Conservation (phyloP, 495 filamentous ascomycete species). For the Pseudoneurospora amorphoporcata region DNA sequence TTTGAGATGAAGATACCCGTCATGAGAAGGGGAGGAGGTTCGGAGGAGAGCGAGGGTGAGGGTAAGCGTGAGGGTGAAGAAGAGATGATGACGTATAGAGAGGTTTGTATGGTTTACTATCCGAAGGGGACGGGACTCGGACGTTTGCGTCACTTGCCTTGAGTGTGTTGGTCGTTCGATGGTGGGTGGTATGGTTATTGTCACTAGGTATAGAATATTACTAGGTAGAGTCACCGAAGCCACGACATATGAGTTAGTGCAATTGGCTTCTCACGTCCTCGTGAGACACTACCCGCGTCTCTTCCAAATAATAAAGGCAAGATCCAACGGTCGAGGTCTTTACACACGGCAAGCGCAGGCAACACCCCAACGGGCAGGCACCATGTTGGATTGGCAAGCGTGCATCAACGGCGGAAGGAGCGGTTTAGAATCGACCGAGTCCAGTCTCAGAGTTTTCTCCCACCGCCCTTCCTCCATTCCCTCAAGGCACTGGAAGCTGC, state of each 20-base stretch:
- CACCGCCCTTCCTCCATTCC: not conserved
- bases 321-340: not conserved
- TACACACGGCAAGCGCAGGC: not conserved
- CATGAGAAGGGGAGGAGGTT: not conserved
- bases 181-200: too few species aligned
- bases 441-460: not conserved
- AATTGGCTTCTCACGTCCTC: not conserved
- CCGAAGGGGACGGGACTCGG: too few species aligned
- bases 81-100: slow-evolving; percentile 10
- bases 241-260: not conserved
- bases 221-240: too few species aligned
- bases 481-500: not conserved
- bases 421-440: not conserved
- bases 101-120: slow-evolving; percentile 23
- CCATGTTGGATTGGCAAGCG: not conserved
- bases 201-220: too few species aligned
- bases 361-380: not conserved
- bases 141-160: too few species aligned
- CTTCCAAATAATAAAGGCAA: not conserved
- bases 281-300: not conserved
- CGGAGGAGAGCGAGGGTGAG: not conserved
- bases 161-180: too few species aligned
- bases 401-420: not conserved
- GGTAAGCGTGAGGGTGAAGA: not conserved
- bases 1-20: slow-evolving; percentile 23